phyloP scores from a whole-genome alignment of 148 eudicot species.

The Chenopodium suecicum region DNA sequence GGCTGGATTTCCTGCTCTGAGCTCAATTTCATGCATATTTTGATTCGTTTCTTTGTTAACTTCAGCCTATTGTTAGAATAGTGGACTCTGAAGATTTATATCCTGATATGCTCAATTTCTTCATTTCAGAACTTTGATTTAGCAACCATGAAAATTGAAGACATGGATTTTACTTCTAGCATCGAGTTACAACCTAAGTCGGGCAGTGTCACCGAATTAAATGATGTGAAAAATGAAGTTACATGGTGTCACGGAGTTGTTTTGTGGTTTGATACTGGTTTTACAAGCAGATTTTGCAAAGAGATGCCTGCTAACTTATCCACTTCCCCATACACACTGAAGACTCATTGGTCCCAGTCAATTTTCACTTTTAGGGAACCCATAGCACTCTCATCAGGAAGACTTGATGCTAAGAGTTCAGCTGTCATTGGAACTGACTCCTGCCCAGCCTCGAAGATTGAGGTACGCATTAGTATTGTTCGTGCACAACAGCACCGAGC shows the following conservation, averaged over 20 bases:
- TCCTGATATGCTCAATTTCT: conserved; percentile 17
- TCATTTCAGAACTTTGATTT: conserved; percentile 75
- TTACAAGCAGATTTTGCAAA: conserved; percentile 75
- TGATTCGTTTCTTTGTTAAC: background rate
- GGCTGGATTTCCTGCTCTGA: background rate
- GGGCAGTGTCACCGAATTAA: conserved; percentile 4
- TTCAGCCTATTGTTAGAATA: background rate
- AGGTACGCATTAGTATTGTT: conserved; percentile 71
- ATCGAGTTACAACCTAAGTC: conserved; percentile 53
- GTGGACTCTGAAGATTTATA: background rate
- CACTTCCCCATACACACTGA: conserved; percentile 72
- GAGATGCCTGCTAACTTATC: conserved; percentile 65
- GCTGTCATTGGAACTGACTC: conserved; percentile 54
- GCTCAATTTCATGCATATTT: background rate
- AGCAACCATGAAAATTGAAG: conserved; percentile 64
- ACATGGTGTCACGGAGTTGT: conserved; percentile 78
- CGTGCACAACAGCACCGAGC: conserved; percentile 84
- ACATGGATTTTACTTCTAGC: conserved; percentile 80
- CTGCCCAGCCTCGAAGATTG: conserved; percentile 63
- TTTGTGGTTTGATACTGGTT: conserved; percentile 91
- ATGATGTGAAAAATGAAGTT: conserved; percentile 19
- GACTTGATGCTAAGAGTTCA: conserved; percentile 22
- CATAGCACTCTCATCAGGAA: conserved; percentile 50
- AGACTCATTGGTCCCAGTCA: conserved; percentile 92
- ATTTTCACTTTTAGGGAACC: conserved; percentile 83